A percentile compares a stretch with the other conserved stretches of the same genome.
Conservation (phyloP, 805 yeast species). For the Wickerhamiella alocasiicola region DNA sequence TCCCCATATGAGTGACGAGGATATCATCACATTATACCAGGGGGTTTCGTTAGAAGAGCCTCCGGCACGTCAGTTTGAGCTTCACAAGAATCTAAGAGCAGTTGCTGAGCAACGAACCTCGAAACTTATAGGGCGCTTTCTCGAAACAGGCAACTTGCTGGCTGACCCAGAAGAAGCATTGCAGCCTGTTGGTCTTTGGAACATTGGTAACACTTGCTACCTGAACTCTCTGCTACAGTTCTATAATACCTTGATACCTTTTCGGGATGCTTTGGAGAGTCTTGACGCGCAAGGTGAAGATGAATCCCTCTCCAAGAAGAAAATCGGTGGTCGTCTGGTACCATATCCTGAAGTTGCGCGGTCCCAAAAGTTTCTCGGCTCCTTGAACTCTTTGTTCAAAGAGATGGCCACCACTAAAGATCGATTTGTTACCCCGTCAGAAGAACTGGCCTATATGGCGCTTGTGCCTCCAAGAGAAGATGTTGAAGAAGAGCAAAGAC, state of each 20-base stretch:
- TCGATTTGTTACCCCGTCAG: conserved; percentile 65
- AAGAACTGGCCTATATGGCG: conserved; percentile 78
- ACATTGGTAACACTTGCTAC: conserved; percentile 93
- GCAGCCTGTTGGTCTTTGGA: conserved; percentile 84
- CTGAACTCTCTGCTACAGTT: conserved; percentile 82
- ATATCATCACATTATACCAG: conserved; percentile 62
- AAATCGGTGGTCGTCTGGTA: conserved; percentile 80
- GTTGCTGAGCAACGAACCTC: conserved; percentile 47
- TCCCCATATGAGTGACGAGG: conserved; percentile 50
- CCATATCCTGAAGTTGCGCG: conserved; percentile 68
- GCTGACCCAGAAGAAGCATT: conserved; percentile 11
- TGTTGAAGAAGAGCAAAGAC: conserved; percentile 1
- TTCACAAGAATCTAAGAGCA: conserved; percentile 45
- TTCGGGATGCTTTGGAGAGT: conserved; percentile 50
- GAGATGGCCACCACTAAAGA: conserved; percentile 52
- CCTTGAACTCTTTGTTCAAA: conserved; percentile 53
- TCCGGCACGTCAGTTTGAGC: conserved; percentile 39
- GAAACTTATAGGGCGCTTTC: conserved; percentile 40
- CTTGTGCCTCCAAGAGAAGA: conserved; percentile 34
- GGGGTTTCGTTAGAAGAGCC: conserved; percentile 39
- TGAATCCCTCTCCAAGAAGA: conserved; percentile 35
- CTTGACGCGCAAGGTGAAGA: conserved; percentile 32
- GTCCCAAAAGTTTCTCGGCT: conserved; percentile 68
- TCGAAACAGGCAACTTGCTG: conserved; percentile 47
- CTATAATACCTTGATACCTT: conserved; percentile 74